phyloP scores from a whole-genome alignment of 257 asterid genomes.

The Fraxinus americana region DNA sequence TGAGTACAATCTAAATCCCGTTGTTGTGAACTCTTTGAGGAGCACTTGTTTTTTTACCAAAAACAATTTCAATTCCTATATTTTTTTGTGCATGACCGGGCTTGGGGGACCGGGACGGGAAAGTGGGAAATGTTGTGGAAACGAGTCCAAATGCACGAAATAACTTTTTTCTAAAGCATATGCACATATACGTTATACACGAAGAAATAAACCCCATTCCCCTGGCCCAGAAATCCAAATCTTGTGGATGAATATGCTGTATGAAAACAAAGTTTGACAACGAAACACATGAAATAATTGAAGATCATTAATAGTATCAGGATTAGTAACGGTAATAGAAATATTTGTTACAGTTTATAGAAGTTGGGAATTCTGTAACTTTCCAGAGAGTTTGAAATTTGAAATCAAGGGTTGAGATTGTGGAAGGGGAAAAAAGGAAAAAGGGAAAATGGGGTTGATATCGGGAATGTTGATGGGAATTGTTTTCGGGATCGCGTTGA shows the following conservation, averaged over 20 bases:
- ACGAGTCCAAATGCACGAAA: too few species aligned
- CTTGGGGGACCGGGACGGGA: too few species aligned
- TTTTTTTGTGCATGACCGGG: too few species aligned
- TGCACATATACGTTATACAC: neutral
- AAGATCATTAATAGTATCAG: neutral
- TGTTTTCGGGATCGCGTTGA: conserved; percentile 77
- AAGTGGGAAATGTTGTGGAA: too few species aligned
- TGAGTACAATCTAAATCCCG: too few species aligned
- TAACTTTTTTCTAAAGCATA: too few species aligned
- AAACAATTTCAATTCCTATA: too few species aligned
- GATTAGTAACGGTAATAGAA: neutral
- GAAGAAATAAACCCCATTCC: neutral
- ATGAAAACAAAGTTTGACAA: neutral
- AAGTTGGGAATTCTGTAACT: neutral
- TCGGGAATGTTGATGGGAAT: conserved; percentile 88
- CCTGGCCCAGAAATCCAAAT: neutral
- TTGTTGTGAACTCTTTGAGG: too few species aligned
- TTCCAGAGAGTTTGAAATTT: neutral
- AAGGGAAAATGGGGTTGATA: conserved; percentile 69
- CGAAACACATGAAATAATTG: neutral
- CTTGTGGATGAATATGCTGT: conserved; percentile 9
- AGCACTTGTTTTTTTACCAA: too few species aligned
- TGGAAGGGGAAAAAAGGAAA: neutral
- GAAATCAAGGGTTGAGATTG: conserved; percentile 18
- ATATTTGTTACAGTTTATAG: neutral